These are phyloP conservation scores for Arthrobotrys entomopaga DNA, from an alignment of 2,329 filamentous ascomycete genomes.

Conservation along the genomic window DNA sequence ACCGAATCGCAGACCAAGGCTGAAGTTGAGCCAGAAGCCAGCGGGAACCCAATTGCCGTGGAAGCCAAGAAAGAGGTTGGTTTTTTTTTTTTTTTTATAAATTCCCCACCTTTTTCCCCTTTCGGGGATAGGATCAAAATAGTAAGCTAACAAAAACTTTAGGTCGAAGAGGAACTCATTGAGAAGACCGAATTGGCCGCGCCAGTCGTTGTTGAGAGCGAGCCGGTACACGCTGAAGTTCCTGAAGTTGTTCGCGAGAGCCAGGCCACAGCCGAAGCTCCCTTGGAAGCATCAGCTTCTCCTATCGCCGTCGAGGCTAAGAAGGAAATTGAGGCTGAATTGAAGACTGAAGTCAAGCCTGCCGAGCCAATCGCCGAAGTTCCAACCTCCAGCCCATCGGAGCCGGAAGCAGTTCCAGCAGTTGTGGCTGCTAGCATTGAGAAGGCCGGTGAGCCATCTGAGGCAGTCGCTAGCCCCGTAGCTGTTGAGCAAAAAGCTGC, in stretches of 20 bases:
- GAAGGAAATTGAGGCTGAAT: constrained; percentile 75
- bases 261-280: constrained; percentile 72
- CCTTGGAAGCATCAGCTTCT: constrained; percentile 75
- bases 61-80: constrained; percentile 69
- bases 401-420: constrained; percentile 65
- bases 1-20: constrained; percentile 65
- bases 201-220: constrained; percentile 47
- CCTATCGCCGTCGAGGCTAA: constrained; percentile 76
- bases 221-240: constrained; percentile 60
- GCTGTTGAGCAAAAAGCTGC: constrained; percentile 79
- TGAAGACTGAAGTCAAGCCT: constrained; percentile 71
- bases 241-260: constrained; percentile 76
- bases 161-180: constrained; percentile 51
- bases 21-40: constrained; percentile 72
- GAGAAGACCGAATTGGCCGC: constrained; percentile 27
- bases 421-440: constrained; percentile 70
- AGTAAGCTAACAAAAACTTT: constrained; percentile 15
- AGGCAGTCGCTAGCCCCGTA: constrained; percentile 75
- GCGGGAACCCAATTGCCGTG: constrained; percentile 73
- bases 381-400: constrained; percentile 31
- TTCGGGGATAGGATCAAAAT: no score
- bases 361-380: constrained; percentile 35
- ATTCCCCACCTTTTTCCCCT: background rate
- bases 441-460: constrained; percentile 71
- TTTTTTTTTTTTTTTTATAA: no score